Conservation (phyloP, 306 rosid genomes). For the Lathyrus aphaca region DNA sequence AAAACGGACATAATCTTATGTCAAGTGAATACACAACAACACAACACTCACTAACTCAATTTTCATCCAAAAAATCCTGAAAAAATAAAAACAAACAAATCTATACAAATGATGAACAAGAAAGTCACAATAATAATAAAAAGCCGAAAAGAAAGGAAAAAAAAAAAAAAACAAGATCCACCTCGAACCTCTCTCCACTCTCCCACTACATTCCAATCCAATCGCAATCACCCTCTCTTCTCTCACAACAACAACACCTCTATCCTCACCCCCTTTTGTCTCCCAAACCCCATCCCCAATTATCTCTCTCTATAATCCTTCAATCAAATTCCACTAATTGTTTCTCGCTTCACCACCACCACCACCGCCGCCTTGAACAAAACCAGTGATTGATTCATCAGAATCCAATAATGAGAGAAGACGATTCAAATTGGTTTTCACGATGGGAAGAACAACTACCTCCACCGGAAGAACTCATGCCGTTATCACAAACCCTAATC, state of each 20-base stretch:
- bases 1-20: too few relatives aligned
- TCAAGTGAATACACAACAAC: too few relatives aligned
- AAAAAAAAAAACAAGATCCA: constrained; percentile 78
- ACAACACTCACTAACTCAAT: too few relatives aligned
- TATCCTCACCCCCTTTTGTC: background rate
- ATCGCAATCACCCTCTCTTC: background rate
- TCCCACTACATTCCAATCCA: background rate
- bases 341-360: constrained; percentile 28
- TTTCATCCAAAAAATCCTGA: too few relatives aligned
- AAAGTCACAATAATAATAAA: background rate
- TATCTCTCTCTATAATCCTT: constrained; percentile 11
- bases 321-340: constrained; percentile 28
- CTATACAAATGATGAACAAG: background rate
- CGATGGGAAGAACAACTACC: constrained; percentile 93
- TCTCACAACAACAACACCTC: constrained; percentile 4
- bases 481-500: constrained; percentile 93
- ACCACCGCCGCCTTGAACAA: too few relatives aligned
- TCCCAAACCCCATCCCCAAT: background rate
- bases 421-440: constrained; percentile 87
- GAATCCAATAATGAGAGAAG: constrained; percentile 69
- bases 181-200: constrained; percentile 87
- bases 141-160: background rate
- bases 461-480: constrained; percentile 78
- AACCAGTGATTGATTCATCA: too few relatives aligned
- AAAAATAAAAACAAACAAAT: too few relatives aligned